Evolutionary conservation across 192 early-diverging fungal genomes (phyloP).

Genomic region (Linnemannia schmuckeri): DNA sequence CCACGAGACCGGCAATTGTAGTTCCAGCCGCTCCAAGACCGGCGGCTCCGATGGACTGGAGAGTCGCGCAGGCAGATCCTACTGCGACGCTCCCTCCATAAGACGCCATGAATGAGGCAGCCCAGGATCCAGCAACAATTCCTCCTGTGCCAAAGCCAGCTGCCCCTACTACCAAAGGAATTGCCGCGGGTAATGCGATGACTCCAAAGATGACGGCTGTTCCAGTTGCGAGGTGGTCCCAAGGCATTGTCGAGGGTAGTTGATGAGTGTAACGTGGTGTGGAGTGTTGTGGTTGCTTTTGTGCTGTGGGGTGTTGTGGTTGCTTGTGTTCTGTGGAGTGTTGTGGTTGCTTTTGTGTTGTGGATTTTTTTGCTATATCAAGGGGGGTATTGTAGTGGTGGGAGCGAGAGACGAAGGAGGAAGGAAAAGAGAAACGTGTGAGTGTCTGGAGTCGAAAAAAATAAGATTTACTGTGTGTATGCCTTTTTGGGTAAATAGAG

Average conservation of each 20-base stretch:
- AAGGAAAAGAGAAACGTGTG: no score
- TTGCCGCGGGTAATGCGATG: neutral
- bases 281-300: no score
- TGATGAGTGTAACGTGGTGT: no score
- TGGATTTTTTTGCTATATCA: no score
- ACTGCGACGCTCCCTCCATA: slow-evolving; percentile 10
- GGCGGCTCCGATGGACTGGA: slow-evolving; percentile 14
- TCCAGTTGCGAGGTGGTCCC: neutral
- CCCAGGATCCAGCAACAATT: slow-evolving; percentile 25
- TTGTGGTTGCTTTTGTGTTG: no score
- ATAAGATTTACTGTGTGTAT: no score
- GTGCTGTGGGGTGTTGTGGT: no score
- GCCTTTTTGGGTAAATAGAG: no score
- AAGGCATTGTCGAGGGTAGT: neutral
- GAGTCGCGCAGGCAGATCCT: slow-evolving; percentile 7
- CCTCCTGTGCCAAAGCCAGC: slow-evolving; percentile 29
- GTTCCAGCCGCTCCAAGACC: neutral
- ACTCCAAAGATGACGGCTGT: neutral
- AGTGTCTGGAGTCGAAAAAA: no score
- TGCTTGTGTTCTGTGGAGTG: no score
- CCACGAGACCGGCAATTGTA: neutral
- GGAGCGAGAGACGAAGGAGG: no score
- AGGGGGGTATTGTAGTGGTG: no score
- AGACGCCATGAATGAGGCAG: slow-evolving; percentile 32
- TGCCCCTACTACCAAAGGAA: neutral